phyloP scores from a whole-genome alignment of 1,284 basidiomycete species.

The Leccinum insolens region DNA sequence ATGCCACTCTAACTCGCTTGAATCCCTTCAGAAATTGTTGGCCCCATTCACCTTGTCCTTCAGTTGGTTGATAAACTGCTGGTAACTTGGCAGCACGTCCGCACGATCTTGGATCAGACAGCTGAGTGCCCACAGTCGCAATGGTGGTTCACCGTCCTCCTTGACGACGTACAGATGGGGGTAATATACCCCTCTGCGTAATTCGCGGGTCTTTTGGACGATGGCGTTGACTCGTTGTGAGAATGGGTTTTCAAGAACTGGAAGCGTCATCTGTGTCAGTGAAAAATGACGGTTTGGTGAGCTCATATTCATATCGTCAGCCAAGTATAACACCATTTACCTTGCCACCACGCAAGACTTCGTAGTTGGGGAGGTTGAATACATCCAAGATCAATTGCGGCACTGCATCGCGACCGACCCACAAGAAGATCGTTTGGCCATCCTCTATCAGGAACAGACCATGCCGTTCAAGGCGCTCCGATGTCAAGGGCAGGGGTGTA shows the following conservation, averaged over 20 bases:
- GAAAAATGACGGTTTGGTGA: conserved; percentile 5
- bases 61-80: conserved; percentile 84
- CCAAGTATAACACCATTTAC: conserved; percentile 41
- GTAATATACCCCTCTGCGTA: conserved; percentile 88
- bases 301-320: conserved; percentile 6
- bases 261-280: conserved; percentile 72
- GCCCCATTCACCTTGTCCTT: conserved; percentile 67
- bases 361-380: conserved; percentile 89
- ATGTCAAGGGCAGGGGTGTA: conserved; percentile 87
- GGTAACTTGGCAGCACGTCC: conserved; percentile 93
- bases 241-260: conserved; percentile 89
- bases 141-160: conserved; percentile 94
- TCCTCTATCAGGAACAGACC: conserved; percentile 98
- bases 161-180: conserved; percentile 98
- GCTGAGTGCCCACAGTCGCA: conserved; percentile 94
- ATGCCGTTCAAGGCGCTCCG: conserved; percentile 92
- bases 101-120: conserved; percentile 95
- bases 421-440: conserved; percentile 97
- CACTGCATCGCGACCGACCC: conserved; percentile 96
- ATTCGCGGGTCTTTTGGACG: conserved; percentile 90
- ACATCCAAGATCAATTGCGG: conserved; percentile 94
- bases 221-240: conserved; percentile 93
- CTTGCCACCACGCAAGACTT: conserved; percentile 91
- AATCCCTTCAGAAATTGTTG: conserved; percentile 32
- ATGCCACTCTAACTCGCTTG: neutral